Conservation (phyloP, 2,329 filamentous ascomycete genomes). For the Fonsecaea monophora region DNA sequence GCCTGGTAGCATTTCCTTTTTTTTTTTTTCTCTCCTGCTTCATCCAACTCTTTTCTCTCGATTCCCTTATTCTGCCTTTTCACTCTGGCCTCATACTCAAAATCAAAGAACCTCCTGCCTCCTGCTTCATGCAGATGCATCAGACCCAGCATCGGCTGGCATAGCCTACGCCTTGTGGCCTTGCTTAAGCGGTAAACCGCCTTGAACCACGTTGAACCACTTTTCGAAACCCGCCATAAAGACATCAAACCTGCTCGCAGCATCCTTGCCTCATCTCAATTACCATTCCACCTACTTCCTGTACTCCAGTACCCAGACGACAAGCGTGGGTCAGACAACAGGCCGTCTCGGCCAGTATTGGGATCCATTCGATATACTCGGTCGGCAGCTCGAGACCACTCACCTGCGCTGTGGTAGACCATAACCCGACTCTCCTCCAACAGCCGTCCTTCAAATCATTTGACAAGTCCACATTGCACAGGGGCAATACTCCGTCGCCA, state of each 20-base stretch:
- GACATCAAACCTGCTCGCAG: slow-evolving; percentile 19
- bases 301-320: background rate
- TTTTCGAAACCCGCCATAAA: slow-evolving; percentile 24
- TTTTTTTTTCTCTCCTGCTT: background rate
- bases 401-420: slow-evolving; percentile 10
- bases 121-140: slow-evolving; percentile 17
- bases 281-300: background rate
- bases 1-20: background rate
- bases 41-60: background rate
- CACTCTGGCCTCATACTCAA: background rate
- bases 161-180: slow-evolving; percentile 26
- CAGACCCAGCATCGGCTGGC: slow-evolving; percentile 11
- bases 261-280: slow-evolving; percentile 25
- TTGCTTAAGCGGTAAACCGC: slow-evolving; percentile 30
- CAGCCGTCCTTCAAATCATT: slow-evolving; percentile 18
- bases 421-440: slow-evolving; percentile 23
- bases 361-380: slow-evolving; percentile 11
- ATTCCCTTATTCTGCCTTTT: background rate
- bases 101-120: slow-evolving; percentile 12
- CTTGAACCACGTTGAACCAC: slow-evolving; percentile 10
- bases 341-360: slow-evolving; percentile 6
- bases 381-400: slow-evolving; percentile 9
- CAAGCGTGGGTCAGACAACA: slow-evolving; percentile 19
- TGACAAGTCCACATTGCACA: slow-evolving; percentile 17
- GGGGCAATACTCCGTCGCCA: background rate